Percentiles rank a stretch among this genome's conserved stretches.
Conservation (phyloP, 202 grass and related monocot genomes). For the Musa balbisiana region DNA sequence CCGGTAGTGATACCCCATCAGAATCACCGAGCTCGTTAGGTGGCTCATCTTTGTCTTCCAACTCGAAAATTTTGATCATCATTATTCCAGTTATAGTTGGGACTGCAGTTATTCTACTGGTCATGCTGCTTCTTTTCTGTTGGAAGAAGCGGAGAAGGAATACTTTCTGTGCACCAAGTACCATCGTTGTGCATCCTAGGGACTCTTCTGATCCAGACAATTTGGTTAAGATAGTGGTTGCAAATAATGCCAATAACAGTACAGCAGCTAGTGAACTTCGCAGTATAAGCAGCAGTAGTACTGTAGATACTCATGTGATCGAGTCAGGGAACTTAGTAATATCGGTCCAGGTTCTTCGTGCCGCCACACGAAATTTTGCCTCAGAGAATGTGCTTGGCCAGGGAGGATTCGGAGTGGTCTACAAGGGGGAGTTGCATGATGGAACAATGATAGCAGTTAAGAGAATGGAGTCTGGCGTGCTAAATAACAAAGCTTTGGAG, state of each 20-base stretch:
- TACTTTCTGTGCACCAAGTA: slow-evolving; percentile 6
- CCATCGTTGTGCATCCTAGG: slow-evolving; percentile 61
- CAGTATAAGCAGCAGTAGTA: slow-evolving; percentile 24
- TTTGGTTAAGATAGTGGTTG: slow-evolving; percentile 50
- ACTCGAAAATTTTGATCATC: slow-evolving; percentile 27
- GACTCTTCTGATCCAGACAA: slow-evolving; percentile 45
- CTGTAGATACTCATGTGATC: slow-evolving; percentile 37
- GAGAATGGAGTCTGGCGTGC: slow-evolving; percentile 65
- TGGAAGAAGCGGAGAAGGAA: slow-evolving; percentile 31
- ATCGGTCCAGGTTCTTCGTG: slow-evolving; percentile 58
- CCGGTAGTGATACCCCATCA: slow-evolving; percentile 9
- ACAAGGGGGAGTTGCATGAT: slow-evolving; percentile 72
- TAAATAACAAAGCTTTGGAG: slow-evolving; percentile 75
- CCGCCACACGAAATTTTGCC: slow-evolving; percentile 53
- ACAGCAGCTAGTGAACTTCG: slow-evolving; percentile 29
- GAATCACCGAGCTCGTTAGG: background rate
- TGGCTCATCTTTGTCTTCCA: background rate
- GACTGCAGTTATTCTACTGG: slow-evolving; percentile 24
- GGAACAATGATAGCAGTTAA: slow-evolving; percentile 89
- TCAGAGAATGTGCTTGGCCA: slow-evolving; percentile 67
- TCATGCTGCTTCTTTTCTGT: slow-evolving; percentile 25
- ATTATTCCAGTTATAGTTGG: slow-evolving; percentile 34
- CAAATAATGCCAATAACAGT: slow-evolving; percentile 25
- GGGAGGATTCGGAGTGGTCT: slow-evolving; percentile 78
- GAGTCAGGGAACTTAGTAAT: slow-evolving; percentile 62